phyloP scores from a whole-genome alignment of 2,329 filamentous ascomycete genomes.

The Endocalyx cinctus region DNA sequence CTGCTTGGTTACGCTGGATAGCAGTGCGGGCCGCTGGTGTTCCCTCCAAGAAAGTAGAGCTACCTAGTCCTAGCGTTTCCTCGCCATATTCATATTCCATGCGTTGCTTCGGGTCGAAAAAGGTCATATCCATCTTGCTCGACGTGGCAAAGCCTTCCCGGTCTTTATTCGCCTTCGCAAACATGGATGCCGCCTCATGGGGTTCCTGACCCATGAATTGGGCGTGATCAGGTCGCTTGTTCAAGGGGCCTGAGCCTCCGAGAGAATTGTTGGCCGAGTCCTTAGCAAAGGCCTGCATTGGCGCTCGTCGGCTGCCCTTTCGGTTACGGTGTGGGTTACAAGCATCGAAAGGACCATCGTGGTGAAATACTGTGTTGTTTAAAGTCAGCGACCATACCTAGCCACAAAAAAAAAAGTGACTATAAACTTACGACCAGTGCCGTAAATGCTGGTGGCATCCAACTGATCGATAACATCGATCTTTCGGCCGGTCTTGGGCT shows the following conservation, averaged over 20 bases:
- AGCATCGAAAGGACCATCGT: conserved; percentile 95
- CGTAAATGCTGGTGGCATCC: conserved; percentile 94
- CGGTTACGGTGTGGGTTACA: conserved; percentile 93
- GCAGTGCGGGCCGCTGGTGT: conserved; percentile 79
- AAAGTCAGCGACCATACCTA: conserved; percentile 7
- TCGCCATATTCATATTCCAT: conserved; percentile 77
- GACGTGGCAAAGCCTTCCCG: too few relatives aligned
- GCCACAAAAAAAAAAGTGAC: too few relatives aligned
- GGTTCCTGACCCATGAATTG: conserved; percentile 77
- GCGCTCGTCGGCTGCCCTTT: conserved; percentile 74
- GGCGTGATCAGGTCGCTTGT: conserved; percentile 75
- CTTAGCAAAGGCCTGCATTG: conserved; percentile 94
- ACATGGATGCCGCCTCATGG: conserved; percentile 86
- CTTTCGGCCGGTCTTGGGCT: conserved; percentile 41
- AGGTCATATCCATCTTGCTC: conserved; percentile 36
- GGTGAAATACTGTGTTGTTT: conserved; percentile 74
- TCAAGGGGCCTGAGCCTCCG: conserved; percentile 81
- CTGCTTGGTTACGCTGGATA: conserved; percentile 71
- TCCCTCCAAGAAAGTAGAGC: conserved; percentile 92
- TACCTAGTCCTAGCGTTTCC: conserved; percentile 78
- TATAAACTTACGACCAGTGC: conserved; percentile 70
- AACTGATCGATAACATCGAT: conserved; percentile 95
- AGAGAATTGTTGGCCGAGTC: conserved; percentile 89
- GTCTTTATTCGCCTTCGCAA: conserved; percentile 35
- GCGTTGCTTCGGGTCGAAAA: conserved; percentile 66